Evolutionary conservation across 192 early-diverging fungal genomes (phyloP), one percentile per base, ranked within the genome.

Genomic region (Oehlia diaphana): DNA sequence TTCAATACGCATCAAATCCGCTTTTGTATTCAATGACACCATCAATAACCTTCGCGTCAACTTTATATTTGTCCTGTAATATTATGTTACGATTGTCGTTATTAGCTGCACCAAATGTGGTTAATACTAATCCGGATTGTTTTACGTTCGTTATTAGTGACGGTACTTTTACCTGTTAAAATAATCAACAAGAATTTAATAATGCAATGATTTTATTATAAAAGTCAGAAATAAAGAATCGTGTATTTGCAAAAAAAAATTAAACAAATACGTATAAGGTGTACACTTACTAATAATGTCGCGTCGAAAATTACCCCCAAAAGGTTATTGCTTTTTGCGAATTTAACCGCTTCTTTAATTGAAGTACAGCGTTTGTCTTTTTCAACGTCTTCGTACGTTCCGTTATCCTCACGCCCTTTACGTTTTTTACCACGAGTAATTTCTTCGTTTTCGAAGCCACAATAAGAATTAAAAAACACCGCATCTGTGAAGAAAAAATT

Each of bases 331-430:
- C 89, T 87, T 76, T 95, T 95, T 0, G 96, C 93, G 86, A 99
- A 99, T 47, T 93, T 91, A 68, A 99, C 93, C 0, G 97, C 95
- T 80, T 97, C 96, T 77, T 99, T 99, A 78, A 99, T 91, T 21
- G 95, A 94, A 3, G 84, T 82, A 35, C 87, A 86, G 26, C 86
- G 77, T 44, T 82, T 83, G 28, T 89, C 88, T 67, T 87, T 85
- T 63, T 84, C 88, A 2, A 79, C 83, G 49, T 81, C 84, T 26
- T 71, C 62, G 23, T 81, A 63, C 2, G 23, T 81, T 71, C 12
- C 28, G 42, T 53, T 53, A 35, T 77, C 69, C 7, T 4, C 49
- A 23, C 44, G 19, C 16, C 10, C 65, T 72, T 79, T 81, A 65
- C 77, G 83, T 73, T 82, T 84, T 65, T 49, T 76, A 26, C 78